phyloP scores from a whole-genome alignment of 2,329 filamentous ascomycete species.

The Penicillium corylophilum region DNA sequence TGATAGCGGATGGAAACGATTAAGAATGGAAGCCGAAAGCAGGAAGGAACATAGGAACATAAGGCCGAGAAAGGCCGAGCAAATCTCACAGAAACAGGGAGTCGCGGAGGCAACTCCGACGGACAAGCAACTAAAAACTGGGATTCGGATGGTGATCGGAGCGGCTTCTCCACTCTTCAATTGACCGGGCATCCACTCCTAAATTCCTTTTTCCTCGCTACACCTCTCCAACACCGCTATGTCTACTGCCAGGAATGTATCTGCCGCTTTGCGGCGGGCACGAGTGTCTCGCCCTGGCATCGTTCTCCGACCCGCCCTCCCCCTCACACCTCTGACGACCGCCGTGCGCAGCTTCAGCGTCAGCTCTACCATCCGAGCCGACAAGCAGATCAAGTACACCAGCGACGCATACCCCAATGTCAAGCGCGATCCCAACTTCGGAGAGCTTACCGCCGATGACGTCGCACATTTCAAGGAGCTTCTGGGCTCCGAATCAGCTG shows the following conservation, averaged over 20 bases:
- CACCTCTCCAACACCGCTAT: constrained; percentile 17
- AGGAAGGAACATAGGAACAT: no score
- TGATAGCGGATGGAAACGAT: background rate
- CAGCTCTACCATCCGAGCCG: constrained; percentile 25
- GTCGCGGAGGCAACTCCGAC: constrained; percentile 8
- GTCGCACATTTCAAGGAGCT: constrained; percentile 78
- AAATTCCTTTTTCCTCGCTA: constrained; percentile 17
- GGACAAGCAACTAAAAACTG: constrained; percentile 1
- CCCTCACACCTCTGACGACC: constrained; percentile 18
- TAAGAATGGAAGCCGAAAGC: background rate
- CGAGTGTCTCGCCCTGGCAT: constrained; percentile 31
- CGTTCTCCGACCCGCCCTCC: constrained; percentile 22
- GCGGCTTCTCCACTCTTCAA: constrained; percentile 22
- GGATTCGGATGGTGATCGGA: constrained; percentile 18
- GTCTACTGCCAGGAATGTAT: constrained; percentile 33
- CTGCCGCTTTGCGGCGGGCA: constrained; percentile 33
- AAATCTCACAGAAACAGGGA: background rate
- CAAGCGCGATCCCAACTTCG: constrained; percentile 74
- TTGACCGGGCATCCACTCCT: constrained; percentile 10
- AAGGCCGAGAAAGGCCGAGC: constrained; percentile 17
- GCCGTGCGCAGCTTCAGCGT: constrained; percentile 32
- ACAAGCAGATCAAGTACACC: constrained; percentile 66
- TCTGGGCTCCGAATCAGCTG: constrained; percentile 74
- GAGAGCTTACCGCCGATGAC: constrained; percentile 69
- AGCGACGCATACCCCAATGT: constrained; percentile 77